Conservation (phyloP, 768 basidiomycete species). For the Strobilomyces confusus region DNA sequence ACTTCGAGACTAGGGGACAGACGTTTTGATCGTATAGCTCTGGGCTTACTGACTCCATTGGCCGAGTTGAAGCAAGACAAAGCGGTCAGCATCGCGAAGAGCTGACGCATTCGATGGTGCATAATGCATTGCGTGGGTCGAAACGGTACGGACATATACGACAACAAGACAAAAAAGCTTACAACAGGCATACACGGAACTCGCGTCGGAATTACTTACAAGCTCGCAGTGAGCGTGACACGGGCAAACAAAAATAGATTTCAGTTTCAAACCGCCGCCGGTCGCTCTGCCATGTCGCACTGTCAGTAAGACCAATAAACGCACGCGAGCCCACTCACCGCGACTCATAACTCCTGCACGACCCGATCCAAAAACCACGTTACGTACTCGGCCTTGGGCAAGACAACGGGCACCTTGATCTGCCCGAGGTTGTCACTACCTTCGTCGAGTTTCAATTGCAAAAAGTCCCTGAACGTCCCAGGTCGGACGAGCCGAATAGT, state of each 20-base stretch:
- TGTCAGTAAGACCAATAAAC: background rate
- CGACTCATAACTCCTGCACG: constrained; percentile 11
- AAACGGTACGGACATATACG: no score
- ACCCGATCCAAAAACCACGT: constrained; percentile 19
- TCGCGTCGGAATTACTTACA: no score
- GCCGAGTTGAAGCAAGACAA: background rate
- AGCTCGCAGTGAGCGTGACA: background rate
- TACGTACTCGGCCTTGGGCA: constrained; percentile 1
- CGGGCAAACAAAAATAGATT: background rate
- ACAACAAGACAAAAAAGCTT: no score
- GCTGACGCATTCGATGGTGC: no score
- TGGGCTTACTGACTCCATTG: no score
- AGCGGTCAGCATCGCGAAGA: no score
- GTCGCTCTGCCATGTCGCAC: no score
- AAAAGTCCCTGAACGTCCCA: constrained; percentile 22
- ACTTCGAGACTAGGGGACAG: no score
- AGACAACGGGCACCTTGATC: constrained; percentile 23
- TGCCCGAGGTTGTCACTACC: constrained; percentile 6
- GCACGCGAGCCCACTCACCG: background rate
- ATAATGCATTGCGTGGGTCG: no score
- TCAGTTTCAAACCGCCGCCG: no score
- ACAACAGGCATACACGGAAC: no score
- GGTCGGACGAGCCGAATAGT: constrained; percentile 18
- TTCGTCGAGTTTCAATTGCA: constrained; percentile 14
- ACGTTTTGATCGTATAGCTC: no score